phyloP scores from a whole-genome alignment of 2,329 filamentous ascomycete genomes.

The Iodosphaeria phyllophila region DNA sequence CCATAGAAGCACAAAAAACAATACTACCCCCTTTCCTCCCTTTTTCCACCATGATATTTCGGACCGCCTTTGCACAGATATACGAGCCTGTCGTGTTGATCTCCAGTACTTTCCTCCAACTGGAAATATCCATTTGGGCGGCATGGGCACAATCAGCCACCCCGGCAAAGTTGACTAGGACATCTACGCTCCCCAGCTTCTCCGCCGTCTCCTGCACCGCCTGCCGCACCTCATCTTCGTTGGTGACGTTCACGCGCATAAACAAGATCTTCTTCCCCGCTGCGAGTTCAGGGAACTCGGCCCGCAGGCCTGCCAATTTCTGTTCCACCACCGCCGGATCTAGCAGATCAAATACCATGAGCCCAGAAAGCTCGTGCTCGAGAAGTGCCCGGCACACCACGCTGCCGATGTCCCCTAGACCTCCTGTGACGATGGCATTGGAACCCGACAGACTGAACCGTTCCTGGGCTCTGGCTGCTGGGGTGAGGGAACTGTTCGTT shows the following conservation, averaged over 20 bases:
- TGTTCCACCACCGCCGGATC: conserved; percentile 20
- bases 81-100: conserved; percentile 58
- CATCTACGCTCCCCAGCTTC: conserved; percentile 30
- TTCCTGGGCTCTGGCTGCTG: conserved; percentile 4
- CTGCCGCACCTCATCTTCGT: conserved; percentile 5
- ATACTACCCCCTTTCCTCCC: conserved; percentile 40
- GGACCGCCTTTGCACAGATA: conserved; percentile 46
- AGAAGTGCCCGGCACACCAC: conserved; percentile 41
- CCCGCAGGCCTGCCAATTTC: conserved; percentile 23
- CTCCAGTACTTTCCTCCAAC: conserved; percentile 47
- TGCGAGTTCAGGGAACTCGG: conserved; percentile 33
- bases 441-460: conserved; percentile 15
- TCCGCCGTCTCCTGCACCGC: conserved; percentile 22
- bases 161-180: conserved; percentile 47
- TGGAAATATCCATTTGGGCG: conserved; percentile 33
- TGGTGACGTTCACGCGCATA: conserved; percentile 31
- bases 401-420: conserved; percentile 43
- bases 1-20: conserved; percentile 48
- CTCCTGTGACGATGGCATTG: conserved; percentile 41
- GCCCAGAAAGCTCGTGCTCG: conserved; percentile 42
- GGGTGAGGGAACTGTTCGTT: background rate
- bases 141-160: conserved; percentile 45
- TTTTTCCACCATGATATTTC: conserved; percentile 29
- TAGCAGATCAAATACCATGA: conserved; percentile 44
- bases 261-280: conserved; percentile 28